Base-by-base conservation (phyloP, 768 basidiomycete genomes). In the Calocybe indica region DNA sequence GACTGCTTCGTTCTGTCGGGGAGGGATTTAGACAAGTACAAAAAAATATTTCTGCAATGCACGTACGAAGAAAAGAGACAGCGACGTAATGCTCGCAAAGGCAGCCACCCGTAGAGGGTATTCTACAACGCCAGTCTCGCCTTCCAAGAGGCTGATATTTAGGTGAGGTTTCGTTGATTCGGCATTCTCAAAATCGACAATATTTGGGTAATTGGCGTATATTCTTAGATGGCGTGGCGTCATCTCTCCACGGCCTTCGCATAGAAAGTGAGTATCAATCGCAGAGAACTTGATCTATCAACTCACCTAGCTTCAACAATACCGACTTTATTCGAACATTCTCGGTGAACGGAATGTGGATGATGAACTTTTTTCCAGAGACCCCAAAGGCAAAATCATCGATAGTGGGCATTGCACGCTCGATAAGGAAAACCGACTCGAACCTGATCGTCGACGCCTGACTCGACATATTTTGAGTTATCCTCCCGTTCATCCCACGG, bases 391-490 rank as follows among this genome's bases (percentile, higher is more conserved):
- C 22, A 22, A 46, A 37, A 22, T 22, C 22, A 22, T 22, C 22
- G 22, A 22, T 46, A 22, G 41, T 48, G 43, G 43, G 40, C 46
- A 48, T 60, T 57, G 22, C 14, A 37, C 10, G 14, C 14, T 37
- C 22, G 41, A 32, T 30, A 44, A 28, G 15, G 22, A 33, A 8
- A 36, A 39, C 8, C 13, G 47, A 14, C 31, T 50, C 70, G 42
- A 51, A 87, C 89, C 77, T 92, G 88, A 58, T 92, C 89, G 54
- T 92, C 90, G 10, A 91, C 89, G 31, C 80, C 83, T 0, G 89
- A 91, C 13, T 92, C 85, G 10, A 80, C 82, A 51, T 69, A 91
- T 52, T 70, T 73, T 3, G 64, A 65, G 8, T 76, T 82, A 43
- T 84, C 80, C 15, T 92, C 86, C 39, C 89, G 70, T 55, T 86